Base-by-base conservation (phyloP, 2,329 filamentous ascomycete genomes). In the Mycosphaerella arachidis region DNA sequence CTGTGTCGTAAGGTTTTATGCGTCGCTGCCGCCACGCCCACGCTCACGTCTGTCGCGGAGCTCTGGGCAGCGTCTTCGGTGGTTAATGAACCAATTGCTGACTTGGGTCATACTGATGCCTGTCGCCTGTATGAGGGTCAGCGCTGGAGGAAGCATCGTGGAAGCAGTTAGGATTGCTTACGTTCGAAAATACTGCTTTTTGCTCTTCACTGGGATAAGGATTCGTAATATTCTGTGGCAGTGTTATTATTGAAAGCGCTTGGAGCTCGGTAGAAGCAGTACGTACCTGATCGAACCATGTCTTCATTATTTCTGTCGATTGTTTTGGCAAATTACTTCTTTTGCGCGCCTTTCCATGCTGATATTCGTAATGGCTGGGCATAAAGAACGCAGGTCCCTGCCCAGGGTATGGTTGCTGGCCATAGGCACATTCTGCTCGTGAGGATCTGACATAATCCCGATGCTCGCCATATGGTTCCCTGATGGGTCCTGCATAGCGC, bases 21-120 rank as follows among this genome's bases (percentile, higher is more conserved):
- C 27, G 12, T 63, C 64, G 4, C 59, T 45, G 30, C 63, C 62
- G 31, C 64, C 59, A 45, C 67, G 66, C 53, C 63, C 64, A 58
- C 66, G 70, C 50, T 74, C 72, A 16, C 72, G 72, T 63, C 71
- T 70, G 59, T 75, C 73, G 27, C 72, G 69, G 7, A 75, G 63
- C 60, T 75, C 72, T 13, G 73, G 73, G 59, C 72, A 75, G 29
- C 73, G 67, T 51, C 73, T 65, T 37, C 73, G 66, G 59, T 75
- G 73, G 57, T 75, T 75, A 61, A 75, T 75, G 62, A 75, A 75
- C 72, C 73, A 75, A 60, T 75, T 75, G 70, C 73, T 75, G 61
- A 75, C 73, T 63, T 75, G 73, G 43, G 72, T 75, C 70, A 75
- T 70, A 60, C 72, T 74, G 63, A 75, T 74, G 24, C 72, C 72